A percentile compares a stretch with the other conserved stretches of the same genome.
These are phyloP conservation scores for Trametes versicolor DNA, from an alignment of 1,284 basidiomycete species.

Conservation along the genomic window DNA sequence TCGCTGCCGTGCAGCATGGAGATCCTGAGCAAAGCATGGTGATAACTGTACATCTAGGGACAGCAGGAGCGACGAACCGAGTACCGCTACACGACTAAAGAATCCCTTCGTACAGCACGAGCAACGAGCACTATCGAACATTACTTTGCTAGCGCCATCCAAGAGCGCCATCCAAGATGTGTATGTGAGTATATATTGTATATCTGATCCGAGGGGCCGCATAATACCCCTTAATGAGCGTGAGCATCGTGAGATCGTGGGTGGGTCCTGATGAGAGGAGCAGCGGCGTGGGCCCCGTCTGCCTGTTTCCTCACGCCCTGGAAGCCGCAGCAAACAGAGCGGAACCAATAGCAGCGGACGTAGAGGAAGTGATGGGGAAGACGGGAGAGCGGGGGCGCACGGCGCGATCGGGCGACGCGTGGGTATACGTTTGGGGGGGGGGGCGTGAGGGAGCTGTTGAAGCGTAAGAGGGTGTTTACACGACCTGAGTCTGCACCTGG, in stretches of 20 bases:
- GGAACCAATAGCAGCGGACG: neutral
- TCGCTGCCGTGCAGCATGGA: too few relatives aligned
- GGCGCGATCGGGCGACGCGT: constrained; percentile 12
- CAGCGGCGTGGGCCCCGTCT: neutral
- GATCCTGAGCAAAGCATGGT: neutral
- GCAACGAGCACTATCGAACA: neutral
- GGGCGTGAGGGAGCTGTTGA: constrained; percentile 24
- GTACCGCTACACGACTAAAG: neutral
- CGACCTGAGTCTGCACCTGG: constrained; percentile 12
- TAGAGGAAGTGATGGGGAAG: neutral
- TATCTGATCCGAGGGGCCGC: neutral
- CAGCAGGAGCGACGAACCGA: neutral
- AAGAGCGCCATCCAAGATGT: constrained; percentile 1
- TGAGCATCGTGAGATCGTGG: constrained; percentile 19
- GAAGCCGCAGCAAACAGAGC: neutral
- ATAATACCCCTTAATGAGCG: neutral
- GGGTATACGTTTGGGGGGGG: constrained; percentile 9
- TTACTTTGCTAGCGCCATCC: neutral
- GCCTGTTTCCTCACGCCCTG: neutral
- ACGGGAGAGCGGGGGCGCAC: neutral
- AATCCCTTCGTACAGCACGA: neutral
- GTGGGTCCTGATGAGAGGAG: constrained; percentile 22
- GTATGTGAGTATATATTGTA: constrained; percentile 4
- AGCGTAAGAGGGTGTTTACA: constrained; percentile 19
- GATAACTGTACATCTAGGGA: neutral